phyloP scores from a whole-genome alignment of 139 green algal species.

The Chlorella sp. region DNA sequence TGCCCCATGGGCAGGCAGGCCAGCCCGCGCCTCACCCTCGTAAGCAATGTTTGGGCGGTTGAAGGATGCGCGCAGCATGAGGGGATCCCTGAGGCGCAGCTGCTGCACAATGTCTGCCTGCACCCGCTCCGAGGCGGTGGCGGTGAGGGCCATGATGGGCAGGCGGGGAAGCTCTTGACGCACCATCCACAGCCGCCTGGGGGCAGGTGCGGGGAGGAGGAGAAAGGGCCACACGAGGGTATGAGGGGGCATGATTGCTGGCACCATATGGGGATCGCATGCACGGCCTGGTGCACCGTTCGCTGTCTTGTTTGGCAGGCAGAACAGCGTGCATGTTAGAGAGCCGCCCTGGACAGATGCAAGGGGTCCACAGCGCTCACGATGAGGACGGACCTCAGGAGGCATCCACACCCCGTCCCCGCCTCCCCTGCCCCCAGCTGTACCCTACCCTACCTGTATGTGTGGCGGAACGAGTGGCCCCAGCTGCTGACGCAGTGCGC shows the following conservation, averaged over 20 bases:
- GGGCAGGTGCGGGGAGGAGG: too few relatives aligned
- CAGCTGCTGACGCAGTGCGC: slow-evolving; percentile 44
- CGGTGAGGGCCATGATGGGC: slow-evolving; percentile 55
- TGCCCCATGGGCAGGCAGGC: neutral
- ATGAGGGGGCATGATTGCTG: neutral
- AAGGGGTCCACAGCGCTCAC: too few relatives aligned
- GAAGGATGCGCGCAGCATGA: slow-evolving; percentile 47
- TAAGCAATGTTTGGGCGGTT: slow-evolving; percentile 67
- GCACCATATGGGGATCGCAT: too few relatives aligned
- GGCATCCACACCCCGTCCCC: too few relatives aligned
- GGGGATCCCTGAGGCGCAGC: slow-evolving; percentile 31
- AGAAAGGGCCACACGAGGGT: too few relatives aligned
- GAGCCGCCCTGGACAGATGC: too few relatives aligned
- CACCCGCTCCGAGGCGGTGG: slow-evolving; percentile 43
- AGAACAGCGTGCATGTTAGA: too few relatives aligned
- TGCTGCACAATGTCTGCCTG: slow-evolving; percentile 38
- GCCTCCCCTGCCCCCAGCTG: neutral
- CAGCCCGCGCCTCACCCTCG: neutral
- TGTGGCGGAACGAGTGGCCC: slow-evolving; percentile 16
- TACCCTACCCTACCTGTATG: neutral
- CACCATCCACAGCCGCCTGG: slow-evolving; percentile 46
- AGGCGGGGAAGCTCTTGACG: slow-evolving; percentile 58
- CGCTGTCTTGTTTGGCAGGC: too few relatives aligned
- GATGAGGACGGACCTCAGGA: too few relatives aligned
- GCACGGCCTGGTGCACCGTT: too few relatives aligned